A percentile compares a stretch with the other conserved stretches of the same genome.
Conservation (phyloP, 2,329 filamentous ascomycete species). For the Xylariaceae sp. region DNA sequence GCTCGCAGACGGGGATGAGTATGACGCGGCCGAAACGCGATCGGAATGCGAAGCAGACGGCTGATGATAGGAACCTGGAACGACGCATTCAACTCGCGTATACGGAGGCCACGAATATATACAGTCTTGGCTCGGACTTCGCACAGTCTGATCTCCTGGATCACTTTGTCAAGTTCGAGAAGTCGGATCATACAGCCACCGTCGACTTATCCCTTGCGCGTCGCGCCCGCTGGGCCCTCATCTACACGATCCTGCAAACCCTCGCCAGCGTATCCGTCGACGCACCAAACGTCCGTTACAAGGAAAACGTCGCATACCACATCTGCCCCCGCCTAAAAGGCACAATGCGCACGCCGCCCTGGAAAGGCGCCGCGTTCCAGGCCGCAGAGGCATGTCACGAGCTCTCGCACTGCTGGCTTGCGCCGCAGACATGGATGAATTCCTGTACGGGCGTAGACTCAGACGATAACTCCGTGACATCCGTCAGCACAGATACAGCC, state of each 20-base stretch:
- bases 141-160: conserved; percentile 51
- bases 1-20: conserved; percentile 9
- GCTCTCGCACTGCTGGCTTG: conserved; percentile 49
- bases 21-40: conserved; percentile 32
- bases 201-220: conserved; percentile 52
- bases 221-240: conserved; percentile 55
- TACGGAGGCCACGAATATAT: conserved; percentile 56
- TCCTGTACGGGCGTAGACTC: conserved; percentile 22
- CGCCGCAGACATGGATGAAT: conserved; percentile 38
- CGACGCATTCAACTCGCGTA: conserved; percentile 52
- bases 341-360: conserved; percentile 48
- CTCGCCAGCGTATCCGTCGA: conserved; percentile 56
- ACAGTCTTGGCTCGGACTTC: conserved; percentile 49
- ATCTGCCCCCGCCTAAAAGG: conserved; percentile 48
- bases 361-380: conserved; percentile 38
- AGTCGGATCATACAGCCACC: conserved; percentile 44
- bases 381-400: conserved; percentile 41
- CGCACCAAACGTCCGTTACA: conserved; percentile 47
- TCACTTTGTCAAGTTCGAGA: conserved; percentile 52
- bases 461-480: conserved; percentile 17
- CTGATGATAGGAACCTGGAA: conserved; percentile 35
- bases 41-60: conserved; percentile 19
- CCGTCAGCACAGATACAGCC: conserved; percentile 18
- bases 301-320: conserved; percentile 50
- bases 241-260: conserved; percentile 56